Evolutionary conservation across 164 flowering plant species (phyloP).

Genomic region (Macadamia tetraphylla): DNA sequence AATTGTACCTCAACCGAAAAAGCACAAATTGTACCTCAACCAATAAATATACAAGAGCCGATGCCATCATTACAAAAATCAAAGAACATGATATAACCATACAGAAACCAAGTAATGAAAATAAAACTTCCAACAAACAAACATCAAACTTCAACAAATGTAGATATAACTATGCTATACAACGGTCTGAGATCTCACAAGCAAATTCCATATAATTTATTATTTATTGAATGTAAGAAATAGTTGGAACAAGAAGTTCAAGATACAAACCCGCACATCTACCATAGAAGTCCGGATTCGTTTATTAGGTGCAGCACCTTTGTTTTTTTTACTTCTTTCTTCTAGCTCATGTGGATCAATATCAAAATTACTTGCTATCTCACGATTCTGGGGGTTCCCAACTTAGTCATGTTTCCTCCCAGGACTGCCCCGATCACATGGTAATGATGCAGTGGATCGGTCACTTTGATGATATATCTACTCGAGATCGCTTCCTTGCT

Average conservation of each 20-base stretch:
- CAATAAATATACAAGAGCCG: background rate
- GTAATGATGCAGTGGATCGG: too few relatives aligned
- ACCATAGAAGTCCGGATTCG: slow-evolving; percentile 80
- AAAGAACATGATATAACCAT: too few relatives aligned
- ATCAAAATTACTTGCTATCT: slow-evolving; percentile 36
- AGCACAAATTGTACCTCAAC: too few relatives aligned
- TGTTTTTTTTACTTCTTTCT: slow-evolving; percentile 33
- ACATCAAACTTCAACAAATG: background rate
- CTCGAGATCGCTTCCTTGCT: too few relatives aligned
- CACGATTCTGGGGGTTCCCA: slow-evolving; percentile 44
- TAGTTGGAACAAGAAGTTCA: background rate
- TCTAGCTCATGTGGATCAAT: slow-evolving; percentile 58
- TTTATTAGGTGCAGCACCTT: slow-evolving; percentile 52
- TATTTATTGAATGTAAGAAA: too few relatives aligned
- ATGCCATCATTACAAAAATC: background rate
- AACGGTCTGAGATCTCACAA: too few relatives aligned
- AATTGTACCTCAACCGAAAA: background rate
- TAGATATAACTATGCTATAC: background rate
- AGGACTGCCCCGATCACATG: too few relatives aligned
- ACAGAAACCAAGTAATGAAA: too few relatives aligned
- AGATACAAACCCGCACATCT: slow-evolving; percentile 51
- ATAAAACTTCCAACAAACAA: background rate
- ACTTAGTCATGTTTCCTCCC: slow-evolving; percentile 49
- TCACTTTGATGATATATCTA: too few relatives aligned
- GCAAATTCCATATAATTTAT: too few relatives aligned